phyloP scores from a whole-genome alignment of 805 yeast species.

The Pichia californica region DNA sequence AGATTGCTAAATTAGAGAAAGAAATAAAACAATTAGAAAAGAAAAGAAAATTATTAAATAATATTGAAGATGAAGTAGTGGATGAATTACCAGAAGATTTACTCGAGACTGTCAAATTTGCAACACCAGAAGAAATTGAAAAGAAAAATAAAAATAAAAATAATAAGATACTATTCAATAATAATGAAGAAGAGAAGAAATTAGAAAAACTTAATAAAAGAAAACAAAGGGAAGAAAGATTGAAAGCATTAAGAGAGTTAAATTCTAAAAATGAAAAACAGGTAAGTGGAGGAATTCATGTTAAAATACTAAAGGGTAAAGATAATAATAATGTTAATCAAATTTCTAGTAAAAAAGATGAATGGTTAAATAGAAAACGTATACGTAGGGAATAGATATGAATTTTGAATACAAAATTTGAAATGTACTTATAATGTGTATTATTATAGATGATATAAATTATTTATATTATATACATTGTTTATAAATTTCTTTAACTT shows the following conservation, averaged over 20 bases:
- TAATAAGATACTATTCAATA: conserved; percentile 11
- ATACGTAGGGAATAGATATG: conserved; percentile 18
- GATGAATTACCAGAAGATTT: conserved; percentile 37
- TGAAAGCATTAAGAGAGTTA: conserved; percentile 27
- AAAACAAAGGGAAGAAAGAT: conserved; percentile 12
- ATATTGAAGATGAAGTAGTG: conserved; percentile 18
- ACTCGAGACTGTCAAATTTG: conserved; percentile 24
- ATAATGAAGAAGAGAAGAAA: conserved; percentile 25
- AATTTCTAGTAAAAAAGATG: conserved; percentile 18
- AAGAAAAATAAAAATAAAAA: conserved; percentile 7
- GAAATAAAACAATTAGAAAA: conserved; percentile 16
- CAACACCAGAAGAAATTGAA: conserved; percentile 13
- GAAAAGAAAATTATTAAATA: conserved; percentile 4
- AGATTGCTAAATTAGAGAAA: conserved; percentile 26
- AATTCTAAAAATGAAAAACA: conserved; percentile 22
- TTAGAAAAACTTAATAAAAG: conserved; percentile 16
- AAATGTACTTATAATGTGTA: too few species aligned
- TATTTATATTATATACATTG: too few species aligned
- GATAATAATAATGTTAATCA: conserved; percentile 1
- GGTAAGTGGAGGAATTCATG: conserved; percentile 38
- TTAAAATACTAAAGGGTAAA: conserved; percentile 21
- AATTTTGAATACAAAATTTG: too few species aligned
- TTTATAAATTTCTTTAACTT: too few species aligned
- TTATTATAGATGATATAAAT: too few species aligned
- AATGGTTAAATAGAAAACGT: conserved; percentile 25